Base-by-base conservation (phyloP, 768 basidiomycete genomes). In the Agrocybe chaxingu region DNA sequence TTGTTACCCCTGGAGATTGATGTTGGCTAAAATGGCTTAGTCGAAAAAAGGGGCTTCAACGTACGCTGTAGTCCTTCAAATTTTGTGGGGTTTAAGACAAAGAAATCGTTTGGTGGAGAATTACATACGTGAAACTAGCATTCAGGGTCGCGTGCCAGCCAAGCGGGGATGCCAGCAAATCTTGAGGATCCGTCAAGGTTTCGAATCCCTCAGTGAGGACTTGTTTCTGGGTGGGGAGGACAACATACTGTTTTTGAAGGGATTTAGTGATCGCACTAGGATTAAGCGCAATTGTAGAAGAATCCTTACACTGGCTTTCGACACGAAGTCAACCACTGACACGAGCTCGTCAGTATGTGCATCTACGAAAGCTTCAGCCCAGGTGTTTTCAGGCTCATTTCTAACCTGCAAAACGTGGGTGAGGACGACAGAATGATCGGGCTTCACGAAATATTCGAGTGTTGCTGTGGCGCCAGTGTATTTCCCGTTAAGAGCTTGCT, bases 361-460 rank as follows among this genome's bases (percentile, higher is more conserved):
- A 54, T 84, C 82, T 39, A 85, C 74, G 52, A 80, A 81, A 0
- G 80, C 82, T 61, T 85, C 79, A 58, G 73, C 74, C 78, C 79
- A 84, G 7, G 74, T 70, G 39, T 76, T 63, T 3, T 64, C 58
- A 2, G 54, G 50, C 13, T 66, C 60, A 45, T 71, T 69, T 40
- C 63, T 62, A 19, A 75, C 66, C 40, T 75, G 71, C 7, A 72
- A 54, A 30, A 68, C 66, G 57, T 77, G 74, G 4, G 75, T 69
- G 11, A 80, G 68, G 32, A 62, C 71, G 13, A 63, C 68, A 8
- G 66, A 63, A 33, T 68, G 70, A 52, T 77, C 72, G 1, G 69
- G 62, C 51, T 67, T 68, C 34, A 64, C 72, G 47, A 78, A 62
- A 60, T 69, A 79, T 57, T 78, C 73, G 18, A 78, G 45, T 3